A percentile compares a stretch with the other conserved stretches of the same genome.
Conservation (phyloP, 2,329 filamentous ascomycete genomes). For the Waltergamsia citrina region DNA sequence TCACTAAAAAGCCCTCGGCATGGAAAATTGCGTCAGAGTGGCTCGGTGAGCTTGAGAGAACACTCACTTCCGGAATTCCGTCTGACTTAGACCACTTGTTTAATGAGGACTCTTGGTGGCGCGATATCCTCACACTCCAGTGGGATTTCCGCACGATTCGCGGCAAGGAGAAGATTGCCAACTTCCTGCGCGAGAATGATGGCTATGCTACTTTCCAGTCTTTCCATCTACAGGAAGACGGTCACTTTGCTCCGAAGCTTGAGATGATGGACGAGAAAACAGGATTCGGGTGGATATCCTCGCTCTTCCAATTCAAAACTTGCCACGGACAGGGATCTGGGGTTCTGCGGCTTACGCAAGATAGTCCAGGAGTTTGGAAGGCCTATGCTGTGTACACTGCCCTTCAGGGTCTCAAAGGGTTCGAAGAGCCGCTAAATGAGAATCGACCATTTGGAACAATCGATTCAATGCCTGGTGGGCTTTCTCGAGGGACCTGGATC, state of each 20-base stretch:
- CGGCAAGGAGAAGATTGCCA: conserved; percentile 8
- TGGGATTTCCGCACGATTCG: conserved; percentile 18
- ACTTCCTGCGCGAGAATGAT: conserved; percentile 2
- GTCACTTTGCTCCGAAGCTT: conserved; percentile 20
- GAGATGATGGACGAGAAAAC: conserved; percentile 11
- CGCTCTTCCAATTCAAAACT: conserved; percentile 8
- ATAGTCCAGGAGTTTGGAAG: conserved; percentile 32
- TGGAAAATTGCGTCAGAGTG: conserved; percentile 2
- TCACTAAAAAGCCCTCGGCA: not conserved
- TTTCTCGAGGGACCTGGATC: conserved; percentile 9
- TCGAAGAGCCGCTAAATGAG: conserved; percentile 31
- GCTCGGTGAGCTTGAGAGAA: not conserved
- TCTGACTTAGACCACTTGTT: conserved; percentile 10
- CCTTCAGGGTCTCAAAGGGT: conserved; percentile 35
- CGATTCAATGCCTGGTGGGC: conserved; percentile 18
- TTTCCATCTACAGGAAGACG: not conserved
- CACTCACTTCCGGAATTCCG: not conserved
- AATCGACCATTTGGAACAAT: conserved; percentile 5
- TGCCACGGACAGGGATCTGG: conserved; percentile 8
- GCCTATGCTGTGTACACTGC: conserved; percentile 48
- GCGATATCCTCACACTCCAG: conserved; percentile 14
- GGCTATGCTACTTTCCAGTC: conserved; percentile 1
- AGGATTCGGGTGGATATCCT: conserved; percentile 4
- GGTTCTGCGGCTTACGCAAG: conserved; percentile 7
- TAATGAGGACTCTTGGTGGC: conserved; percentile 15